These are phyloP conservation scores for Pyracantha coccinea DNA, from an alignment of 331 rosid species.

Conservation along the genomic window DNA sequence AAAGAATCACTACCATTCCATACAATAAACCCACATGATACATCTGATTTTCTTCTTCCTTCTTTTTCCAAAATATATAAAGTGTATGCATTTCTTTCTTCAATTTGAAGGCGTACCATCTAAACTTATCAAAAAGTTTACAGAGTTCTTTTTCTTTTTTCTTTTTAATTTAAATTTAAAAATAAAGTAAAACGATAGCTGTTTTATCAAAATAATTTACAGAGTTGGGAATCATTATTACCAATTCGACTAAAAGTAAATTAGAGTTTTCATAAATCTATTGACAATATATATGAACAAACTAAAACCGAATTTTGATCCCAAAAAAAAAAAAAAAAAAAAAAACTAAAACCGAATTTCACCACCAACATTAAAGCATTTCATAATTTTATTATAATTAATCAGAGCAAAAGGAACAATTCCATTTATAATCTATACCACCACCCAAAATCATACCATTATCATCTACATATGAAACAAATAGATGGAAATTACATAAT, in stretches of 20 bases:
- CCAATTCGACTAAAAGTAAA: neutral
- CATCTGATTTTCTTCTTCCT: neutral
- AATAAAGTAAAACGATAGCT: neutral
- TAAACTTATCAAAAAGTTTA: neutral
- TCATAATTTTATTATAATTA: neutral
- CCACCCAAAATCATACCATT: constrained; percentile 11
- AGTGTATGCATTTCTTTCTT: neutral
- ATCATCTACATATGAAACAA: constrained; percentile 23
- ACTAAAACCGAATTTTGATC: no score
- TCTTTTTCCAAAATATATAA: neutral
- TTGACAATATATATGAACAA: neutral
- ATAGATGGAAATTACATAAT: constrained; percentile 31
- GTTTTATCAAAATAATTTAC: neutral
- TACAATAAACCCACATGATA: neutral
- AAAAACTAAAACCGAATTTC: neutral
- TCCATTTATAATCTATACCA: neutral
- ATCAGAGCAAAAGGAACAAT: neutral
- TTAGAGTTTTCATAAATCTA: neutral
- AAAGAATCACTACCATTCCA: neutral
- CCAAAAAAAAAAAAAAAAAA: no score
- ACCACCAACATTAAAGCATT: neutral
- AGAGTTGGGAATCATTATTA: neutral
- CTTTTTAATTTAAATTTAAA: neutral
- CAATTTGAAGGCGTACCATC: neutral
- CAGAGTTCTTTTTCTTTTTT: neutral